Conservation (phyloP, 495 filamentous ascomycete genomes). For the Elasticomyces elasticus region DNA sequence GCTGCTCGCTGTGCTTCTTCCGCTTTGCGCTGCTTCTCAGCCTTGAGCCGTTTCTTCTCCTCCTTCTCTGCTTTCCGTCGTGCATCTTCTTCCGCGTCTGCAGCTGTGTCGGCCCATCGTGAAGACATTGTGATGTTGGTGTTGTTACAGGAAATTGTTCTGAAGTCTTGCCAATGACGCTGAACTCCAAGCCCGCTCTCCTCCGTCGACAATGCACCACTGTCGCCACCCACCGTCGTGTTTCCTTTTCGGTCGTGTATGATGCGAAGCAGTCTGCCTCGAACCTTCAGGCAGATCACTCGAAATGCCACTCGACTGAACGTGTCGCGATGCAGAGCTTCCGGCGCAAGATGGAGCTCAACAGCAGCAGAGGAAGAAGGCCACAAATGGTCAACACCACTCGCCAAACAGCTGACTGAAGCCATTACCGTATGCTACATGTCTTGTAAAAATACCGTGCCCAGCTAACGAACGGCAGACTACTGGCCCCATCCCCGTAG, state of each 20-base stretch:
- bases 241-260: slow-evolving; percentile 8
- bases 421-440: slow-evolving; percentile 59
- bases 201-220: neutral
- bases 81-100: slow-evolving; percentile 58
- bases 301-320: slow-evolving; percentile 6
- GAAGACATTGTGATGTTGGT: slow-evolving; percentile 36
- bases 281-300: slow-evolving; percentile 1
- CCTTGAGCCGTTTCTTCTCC: slow-evolving; percentile 74
- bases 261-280: slow-evolving; percentile 16
- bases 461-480: slow-evolving; percentile 33
- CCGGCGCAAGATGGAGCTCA: slow-evolving; percentile 23
- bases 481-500: slow-evolving; percentile 84
- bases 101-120: slow-evolving; percentile 77
- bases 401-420: slow-evolving; percentile 72
- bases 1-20: slow-evolving; percentile 45
- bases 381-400: slow-evolving; percentile 72
- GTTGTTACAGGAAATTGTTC: too few species aligned
- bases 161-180: too few species aligned
- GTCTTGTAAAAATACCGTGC: neutral
- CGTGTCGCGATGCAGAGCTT: slow-evolving; percentile 6
- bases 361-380: slow-evolving; percentile 9
- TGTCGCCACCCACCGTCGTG: neutral
- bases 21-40: slow-evolving; percentile 67
- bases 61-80: slow-evolving; percentile 79
- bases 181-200: neutral